Conservation (phyloP, 73 alveolate genomes). For the Paramecium primaurelia region DNA sequence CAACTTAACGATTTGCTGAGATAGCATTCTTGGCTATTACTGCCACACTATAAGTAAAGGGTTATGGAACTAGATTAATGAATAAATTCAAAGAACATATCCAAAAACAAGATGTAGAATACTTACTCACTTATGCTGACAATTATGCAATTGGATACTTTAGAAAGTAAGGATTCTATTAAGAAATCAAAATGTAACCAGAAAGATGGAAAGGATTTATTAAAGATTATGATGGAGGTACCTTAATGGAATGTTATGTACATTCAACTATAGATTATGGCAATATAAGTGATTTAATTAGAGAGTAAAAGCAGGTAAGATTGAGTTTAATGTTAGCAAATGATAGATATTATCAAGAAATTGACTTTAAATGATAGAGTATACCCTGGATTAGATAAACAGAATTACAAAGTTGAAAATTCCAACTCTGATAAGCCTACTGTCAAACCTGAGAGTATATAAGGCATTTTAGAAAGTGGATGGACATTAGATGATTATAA, state of each 20-base stretch:
- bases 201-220: conserved; percentile 92
- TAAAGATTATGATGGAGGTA: conserved; percentile 96
- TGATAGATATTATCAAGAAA: conserved; percentile 61
- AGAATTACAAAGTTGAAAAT: conserved; percentile 60
- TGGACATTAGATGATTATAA: conserved; percentile 82
- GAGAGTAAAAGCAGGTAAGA: conserved; percentile 73
- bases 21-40: conserved; percentile 95
- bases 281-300: conserved; percentile 71
- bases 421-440: conserved; percentile 16
- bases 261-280: conserved; percentile 77
- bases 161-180: conserved; percentile 91
- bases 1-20: conserved; percentile 86
- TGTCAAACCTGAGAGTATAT: conserved; percentile 64
- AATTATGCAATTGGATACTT: conserved; percentile 95
- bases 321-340: background rate
- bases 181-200: conserved; percentile 75
- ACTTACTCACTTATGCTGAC: conserved; percentile 97
- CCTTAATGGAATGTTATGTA: conserved; percentile 91
- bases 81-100: conserved; percentile 90
- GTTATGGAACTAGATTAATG: conserved; percentile 97
- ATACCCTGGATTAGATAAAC: conserved; percentile 59
- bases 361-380: conserved; percentile 53
- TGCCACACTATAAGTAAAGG: conserved; percentile 66
- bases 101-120: conserved; percentile 78
- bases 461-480: conserved; percentile 87